These are phyloP conservation scores for Rhodotorula sp. DNA, from an alignment of 1,284 basidiomycete species.

Conservation along the genomic window DNA sequence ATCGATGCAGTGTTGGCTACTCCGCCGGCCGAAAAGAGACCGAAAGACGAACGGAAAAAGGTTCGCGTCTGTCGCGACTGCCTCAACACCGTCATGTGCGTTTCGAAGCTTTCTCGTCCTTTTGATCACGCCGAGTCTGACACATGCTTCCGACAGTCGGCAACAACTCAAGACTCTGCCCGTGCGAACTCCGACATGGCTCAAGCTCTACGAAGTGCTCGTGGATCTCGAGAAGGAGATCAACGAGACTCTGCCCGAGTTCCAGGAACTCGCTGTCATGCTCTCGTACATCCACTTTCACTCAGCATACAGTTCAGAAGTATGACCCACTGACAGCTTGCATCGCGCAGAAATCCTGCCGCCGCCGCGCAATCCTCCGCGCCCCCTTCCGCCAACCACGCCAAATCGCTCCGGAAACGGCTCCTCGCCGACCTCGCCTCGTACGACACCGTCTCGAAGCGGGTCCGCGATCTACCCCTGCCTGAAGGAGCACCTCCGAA, in stretches of 20 bases:
- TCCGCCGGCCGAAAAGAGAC: conserved; percentile 1
- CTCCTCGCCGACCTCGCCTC: conserved; percentile 45
- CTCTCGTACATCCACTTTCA: conserved; percentile 54
- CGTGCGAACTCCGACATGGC: conserved; percentile 40
- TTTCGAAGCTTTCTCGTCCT: conserved; percentile 6
- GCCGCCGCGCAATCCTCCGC: background rate
- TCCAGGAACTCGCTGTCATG: conserved; percentile 64
- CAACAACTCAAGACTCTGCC: conserved; percentile 40
- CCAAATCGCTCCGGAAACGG: conserved; percentile 37
- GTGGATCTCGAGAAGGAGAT: conserved; percentile 74
- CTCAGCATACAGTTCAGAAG: no score
- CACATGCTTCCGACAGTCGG: conserved; percentile 16
- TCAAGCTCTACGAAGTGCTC: conserved; percentile 60
- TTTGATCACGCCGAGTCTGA: background rate
- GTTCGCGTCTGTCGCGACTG: conserved; percentile 47
- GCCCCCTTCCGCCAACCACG: conserved; percentile 13
- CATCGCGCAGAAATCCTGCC: conserved; percentile 10
- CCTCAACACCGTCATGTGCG: conserved; percentile 44
- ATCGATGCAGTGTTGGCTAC: conserved; percentile 14
- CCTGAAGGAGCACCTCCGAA: conserved; percentile 54
- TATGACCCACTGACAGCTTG: background rate
- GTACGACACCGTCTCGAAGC: conserved; percentile 84
- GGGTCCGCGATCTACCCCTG: conserved; percentile 67
- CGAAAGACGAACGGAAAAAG: conserved; percentile 39
- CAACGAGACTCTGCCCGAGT: conserved; percentile 64